A percentile compares a stretch with the other conserved stretches of the same genome.
These are phyloP conservation scores for Bonia amplexicaulis DNA, from an alignment of 176 grass and related monocot species.

Conservation along the genomic window DNA sequence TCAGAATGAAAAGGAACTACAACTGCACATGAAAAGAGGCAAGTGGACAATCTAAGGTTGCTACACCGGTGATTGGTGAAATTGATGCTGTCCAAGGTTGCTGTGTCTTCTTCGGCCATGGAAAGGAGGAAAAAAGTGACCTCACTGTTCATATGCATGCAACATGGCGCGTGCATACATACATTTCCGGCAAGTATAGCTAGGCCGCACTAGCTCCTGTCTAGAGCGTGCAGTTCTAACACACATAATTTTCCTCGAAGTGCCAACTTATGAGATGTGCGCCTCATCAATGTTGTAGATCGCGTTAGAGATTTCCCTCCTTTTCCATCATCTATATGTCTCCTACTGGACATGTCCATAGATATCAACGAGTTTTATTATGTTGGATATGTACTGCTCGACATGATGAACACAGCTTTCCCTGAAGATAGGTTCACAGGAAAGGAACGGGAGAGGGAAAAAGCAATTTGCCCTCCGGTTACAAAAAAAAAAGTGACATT, in stretches of 20 bases:
- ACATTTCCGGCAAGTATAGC: conserved; percentile 15
- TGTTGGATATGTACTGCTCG: background rate
- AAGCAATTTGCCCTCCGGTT: background rate
- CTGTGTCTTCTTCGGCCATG: conserved; percentile 21
- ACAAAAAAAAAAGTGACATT: no score
- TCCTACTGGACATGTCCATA: background rate
- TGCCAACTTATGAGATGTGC: conserved; percentile 12
- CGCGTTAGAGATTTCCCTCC: conserved; percentile 3
- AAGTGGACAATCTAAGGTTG: conserved; percentile 17
- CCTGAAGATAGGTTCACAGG: background rate
- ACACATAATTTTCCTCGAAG: conserved; percentile 39
- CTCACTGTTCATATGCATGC: conserved; percentile 12
- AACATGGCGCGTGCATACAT: background rate
- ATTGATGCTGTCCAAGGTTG: conserved; percentile 8
- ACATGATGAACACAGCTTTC: conserved; percentile 1
- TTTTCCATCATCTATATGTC: conserved; percentile 14
- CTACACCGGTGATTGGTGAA: background rate
- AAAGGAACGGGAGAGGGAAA: background rate
- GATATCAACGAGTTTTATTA: background rate
- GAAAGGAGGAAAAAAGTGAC: conserved; percentile 22
- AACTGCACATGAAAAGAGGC: conserved; percentile 13
- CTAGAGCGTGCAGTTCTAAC: conserved; percentile 37
- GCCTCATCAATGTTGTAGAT: conserved; percentile 32
- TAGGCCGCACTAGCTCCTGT: background rate
- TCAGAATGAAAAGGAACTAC: background rate